A percentile compares a stretch with the other conserved stretches of the same genome.
phyloP scores from a whole-genome alignment of 2,329 filamentous ascomycete species.

The Aureobasidium zeae region DNA sequence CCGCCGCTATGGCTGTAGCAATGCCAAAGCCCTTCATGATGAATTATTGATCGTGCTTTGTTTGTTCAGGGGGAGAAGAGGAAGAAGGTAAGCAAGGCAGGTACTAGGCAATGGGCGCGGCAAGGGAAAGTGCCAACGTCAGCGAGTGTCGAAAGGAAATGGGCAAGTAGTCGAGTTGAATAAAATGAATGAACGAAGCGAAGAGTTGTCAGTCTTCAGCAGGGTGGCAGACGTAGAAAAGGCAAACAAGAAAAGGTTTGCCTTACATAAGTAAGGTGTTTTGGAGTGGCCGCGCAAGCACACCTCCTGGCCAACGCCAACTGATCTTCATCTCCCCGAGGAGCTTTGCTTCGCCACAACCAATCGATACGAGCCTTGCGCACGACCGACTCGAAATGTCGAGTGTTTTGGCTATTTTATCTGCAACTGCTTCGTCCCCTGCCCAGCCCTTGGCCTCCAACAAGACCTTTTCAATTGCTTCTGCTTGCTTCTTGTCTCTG shows the following conservation, averaged over 20 bases:
- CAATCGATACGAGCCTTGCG: conserved; percentile 3
- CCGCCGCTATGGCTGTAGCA: conserved; percentile 40
- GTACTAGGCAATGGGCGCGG: conserved; percentile 3
- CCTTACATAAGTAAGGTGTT: conserved; percentile 14
- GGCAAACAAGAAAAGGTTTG: conserved; percentile 6
- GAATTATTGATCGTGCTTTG: background rate
- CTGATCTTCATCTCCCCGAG: conserved; percentile 13
- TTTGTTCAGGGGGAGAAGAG: conserved; percentile 1
- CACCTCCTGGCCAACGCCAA: conserved; percentile 11
- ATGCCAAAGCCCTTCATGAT: conserved; percentile 30
- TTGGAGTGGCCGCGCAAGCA: conserved; percentile 13
- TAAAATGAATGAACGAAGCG: conserved; percentile 14
- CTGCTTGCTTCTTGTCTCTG: conserved; percentile 2
- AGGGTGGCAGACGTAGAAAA: background rate
- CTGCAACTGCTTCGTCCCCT: background rate
- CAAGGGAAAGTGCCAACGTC: conserved; percentile 6
- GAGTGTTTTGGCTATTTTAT: conserved; percentile 6
- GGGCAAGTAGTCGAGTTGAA: background rate
- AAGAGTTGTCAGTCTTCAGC: background rate
- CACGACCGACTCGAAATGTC: conserved; percentile 11
- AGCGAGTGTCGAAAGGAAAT: conserved; percentile 6
- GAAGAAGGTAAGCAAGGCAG: too few relatives aligned
- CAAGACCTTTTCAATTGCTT: conserved; percentile 10
- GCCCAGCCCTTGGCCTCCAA: conserved; percentile 6
- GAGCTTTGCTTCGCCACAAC: conserved; percentile 15